Percentiles rank a stretch among this genome's conserved stretches.
phyloP scores from a whole-genome alignment of 2,329 filamentous ascomycete genomes.

The Xylariaceae sp. region DNA sequence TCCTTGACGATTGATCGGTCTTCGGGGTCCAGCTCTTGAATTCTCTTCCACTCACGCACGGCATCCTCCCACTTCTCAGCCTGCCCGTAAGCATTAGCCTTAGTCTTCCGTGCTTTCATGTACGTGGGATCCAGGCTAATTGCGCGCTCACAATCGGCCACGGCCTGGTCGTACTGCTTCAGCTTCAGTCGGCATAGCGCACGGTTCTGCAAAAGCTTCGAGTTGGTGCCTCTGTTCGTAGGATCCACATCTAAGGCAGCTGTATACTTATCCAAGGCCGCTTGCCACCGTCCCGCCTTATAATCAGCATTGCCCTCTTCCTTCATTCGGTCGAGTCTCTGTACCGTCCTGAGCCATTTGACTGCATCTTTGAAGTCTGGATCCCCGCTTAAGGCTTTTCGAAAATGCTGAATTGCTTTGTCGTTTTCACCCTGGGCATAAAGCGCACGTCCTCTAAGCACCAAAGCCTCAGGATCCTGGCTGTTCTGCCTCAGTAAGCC shows the following conservation, averaged over 20 bases:
- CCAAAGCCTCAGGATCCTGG: constrained; percentile 91
- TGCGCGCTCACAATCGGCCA: constrained; percentile 85
- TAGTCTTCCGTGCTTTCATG: constrained; percentile 89
- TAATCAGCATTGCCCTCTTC: constrained; percentile 90
- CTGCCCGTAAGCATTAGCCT: constrained; percentile 86
- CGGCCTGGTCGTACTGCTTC: constrained; percentile 81
- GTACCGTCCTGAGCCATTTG: constrained; percentile 86
- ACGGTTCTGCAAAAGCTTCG: constrained; percentile 92
- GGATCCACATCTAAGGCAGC: constrained; percentile 86
- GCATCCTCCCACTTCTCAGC: constrained; percentile 92
- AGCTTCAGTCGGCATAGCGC: constrained; percentile 84
- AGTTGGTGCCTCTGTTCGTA: constrained; percentile 87
- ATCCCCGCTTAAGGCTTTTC: constrained; percentile 86
- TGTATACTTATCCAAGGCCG: constrained; percentile 84
- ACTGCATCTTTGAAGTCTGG: constrained; percentile 89
- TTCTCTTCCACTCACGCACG: constrained; percentile 84
- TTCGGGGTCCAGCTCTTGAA: constrained; percentile 81
- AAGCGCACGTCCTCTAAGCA: constrained; percentile 83
- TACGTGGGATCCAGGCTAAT: constrained; percentile 83
- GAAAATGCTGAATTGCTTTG: constrained; percentile 90
- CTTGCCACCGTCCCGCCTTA: constrained; percentile 80
- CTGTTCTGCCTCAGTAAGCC: constrained; percentile 82
- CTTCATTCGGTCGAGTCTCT: constrained; percentile 92
- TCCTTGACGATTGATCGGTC: constrained; percentile 84
- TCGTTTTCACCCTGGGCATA: constrained; percentile 95